These are phyloP conservation scores for Solanum chacoense DNA, from an alignment of 305 asterid genomes.

Conservation along the genomic window DNA sequence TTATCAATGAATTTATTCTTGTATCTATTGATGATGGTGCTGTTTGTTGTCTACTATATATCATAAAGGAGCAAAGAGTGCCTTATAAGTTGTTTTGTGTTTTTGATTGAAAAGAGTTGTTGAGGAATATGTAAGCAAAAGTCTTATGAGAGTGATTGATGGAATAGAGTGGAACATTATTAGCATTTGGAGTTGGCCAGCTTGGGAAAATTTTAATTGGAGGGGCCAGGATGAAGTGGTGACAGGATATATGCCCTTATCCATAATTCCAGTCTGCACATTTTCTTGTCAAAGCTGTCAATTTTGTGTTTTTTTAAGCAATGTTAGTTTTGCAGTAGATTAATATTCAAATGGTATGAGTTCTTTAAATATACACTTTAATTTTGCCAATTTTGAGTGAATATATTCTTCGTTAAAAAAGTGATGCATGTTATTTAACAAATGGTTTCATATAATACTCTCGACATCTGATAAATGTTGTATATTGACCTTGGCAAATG, in stretches of 20 bases:
- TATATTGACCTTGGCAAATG: background rate
- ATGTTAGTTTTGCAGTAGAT: background rate
- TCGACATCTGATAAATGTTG: background rate
- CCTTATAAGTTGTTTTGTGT: background rate
- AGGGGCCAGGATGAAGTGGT: conserved; percentile 26
- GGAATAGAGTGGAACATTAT: conserved; percentile 7
- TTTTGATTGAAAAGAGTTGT: background rate
- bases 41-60: background rate
- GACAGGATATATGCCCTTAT: conserved; percentile 44
- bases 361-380: background rate
- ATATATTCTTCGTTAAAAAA: background rate
- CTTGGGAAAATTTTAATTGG: background rate
- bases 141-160: background rate
- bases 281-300: background rate
- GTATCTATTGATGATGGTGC: background rate
- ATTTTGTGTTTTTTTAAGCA: background rate
- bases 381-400: background rate
- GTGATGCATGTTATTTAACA: background rate
- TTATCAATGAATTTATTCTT: background rate
- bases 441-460: background rate
- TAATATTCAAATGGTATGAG: background rate
- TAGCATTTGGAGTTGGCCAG: background rate
- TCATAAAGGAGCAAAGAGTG: background rate
- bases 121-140: background rate
- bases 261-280: conserved; percentile 27